phyloP scores from a whole-genome alignment of 2,329 filamentous ascomycete genomes.

The Tolypocladium sp. region DNA sequence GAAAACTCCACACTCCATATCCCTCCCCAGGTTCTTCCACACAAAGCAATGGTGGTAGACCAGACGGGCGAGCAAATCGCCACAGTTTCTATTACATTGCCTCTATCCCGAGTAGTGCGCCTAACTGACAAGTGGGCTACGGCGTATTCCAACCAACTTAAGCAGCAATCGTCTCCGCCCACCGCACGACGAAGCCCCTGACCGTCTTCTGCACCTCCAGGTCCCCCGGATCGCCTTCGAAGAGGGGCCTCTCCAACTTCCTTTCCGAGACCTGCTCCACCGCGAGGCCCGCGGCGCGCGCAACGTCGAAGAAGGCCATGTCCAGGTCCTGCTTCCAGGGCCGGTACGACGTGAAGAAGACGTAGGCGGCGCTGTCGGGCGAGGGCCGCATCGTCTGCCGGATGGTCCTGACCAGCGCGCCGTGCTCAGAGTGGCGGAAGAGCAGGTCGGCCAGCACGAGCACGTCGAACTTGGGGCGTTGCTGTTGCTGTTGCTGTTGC shows the following conservation, averaged over 20 bases:
- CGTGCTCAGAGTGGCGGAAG: constrained; percentile 85
- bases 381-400: constrained; percentile 52
- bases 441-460: constrained; percentile 81
- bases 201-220: constrained; percentile 73
- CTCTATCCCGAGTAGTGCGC: not conserved
- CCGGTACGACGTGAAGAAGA: constrained; percentile 91
- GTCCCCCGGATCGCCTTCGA: constrained; percentile 82
- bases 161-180: constrained; percentile 35
- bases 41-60: not conserved
- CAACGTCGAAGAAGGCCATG: constrained; percentile 75
- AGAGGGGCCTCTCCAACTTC: constrained; percentile 77
- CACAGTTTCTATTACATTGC: not conserved
- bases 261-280: constrained; percentile 77
- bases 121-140: not conserved
- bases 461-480: constrained; percentile 55
- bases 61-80: not conserved
- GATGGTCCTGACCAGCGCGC: constrained; percentile 65
- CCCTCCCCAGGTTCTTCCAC: not conserved
- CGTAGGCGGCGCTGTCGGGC: constrained; percentile 55
- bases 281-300: constrained; percentile 57
- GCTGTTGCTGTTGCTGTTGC: constrained; percentile 6
- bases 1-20: not conserved
- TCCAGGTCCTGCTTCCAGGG: constrained; percentile 85
- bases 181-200: constrained; percentile 65
- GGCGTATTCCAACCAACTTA: not conserved